phyloP scores from a whole-genome alignment of 202 grass and related monocot species.

The Setaria viridis region DNA sequence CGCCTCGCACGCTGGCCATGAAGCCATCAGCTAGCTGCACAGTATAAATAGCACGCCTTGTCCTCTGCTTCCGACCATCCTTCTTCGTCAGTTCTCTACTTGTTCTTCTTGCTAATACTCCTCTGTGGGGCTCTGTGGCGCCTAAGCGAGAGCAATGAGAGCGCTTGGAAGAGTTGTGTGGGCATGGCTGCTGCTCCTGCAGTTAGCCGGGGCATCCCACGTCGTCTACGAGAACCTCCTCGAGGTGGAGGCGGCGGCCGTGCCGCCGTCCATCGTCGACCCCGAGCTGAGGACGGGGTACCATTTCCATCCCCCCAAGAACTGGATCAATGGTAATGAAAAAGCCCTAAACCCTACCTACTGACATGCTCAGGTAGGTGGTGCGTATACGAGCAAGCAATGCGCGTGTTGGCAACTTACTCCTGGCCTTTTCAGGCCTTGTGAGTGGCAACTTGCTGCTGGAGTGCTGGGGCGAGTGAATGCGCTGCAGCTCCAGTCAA shows the following conservation, averaged over 20 bases:
- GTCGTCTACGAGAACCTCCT: constrained; percentile 45
- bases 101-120: background rate
- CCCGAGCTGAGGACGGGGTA: constrained; percentile 57
- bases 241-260: background rate
- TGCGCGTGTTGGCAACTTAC: background rate
- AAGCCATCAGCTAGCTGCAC: background rate
- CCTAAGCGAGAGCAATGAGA: constrained; percentile 40
- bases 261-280: constrained; percentile 39
- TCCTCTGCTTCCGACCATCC: constrained; percentile 33
- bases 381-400: background rate
- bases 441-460: background rate
- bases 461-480: background rate
- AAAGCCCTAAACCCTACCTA: background rate
- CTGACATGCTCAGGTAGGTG: background rate
- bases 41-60: constrained; percentile 46
- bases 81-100: background rate
- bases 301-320: constrained; percentile 69
- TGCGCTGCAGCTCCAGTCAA: background rate
- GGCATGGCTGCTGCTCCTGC: constrained; percentile 49
- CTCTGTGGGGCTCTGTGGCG: background rate
- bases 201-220: constrained; percentile 59
- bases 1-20: background rate
- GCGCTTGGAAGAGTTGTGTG: constrained; percentile 9
- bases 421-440: background rate
- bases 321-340: constrained; percentile 61